Base-by-base conservation (phyloP, 1,284 basidiomycete genomes). In the Inonotus hispidus region DNA sequence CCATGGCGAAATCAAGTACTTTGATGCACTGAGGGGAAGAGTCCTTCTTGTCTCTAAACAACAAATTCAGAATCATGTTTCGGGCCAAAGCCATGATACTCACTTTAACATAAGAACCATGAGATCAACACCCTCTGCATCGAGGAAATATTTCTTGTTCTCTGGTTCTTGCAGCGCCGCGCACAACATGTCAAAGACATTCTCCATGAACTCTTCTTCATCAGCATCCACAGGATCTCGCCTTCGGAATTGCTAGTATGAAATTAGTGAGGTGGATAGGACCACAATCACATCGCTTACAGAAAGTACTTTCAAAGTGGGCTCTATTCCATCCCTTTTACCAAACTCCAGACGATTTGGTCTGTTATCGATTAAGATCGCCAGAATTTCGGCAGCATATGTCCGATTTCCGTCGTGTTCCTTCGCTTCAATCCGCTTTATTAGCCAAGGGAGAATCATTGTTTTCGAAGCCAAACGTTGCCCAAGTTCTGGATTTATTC, bases 41-140 rank as follows among this genome's bases (percentile, higher is more conserved):
- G 61, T 91, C 81, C 66, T 82, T 82, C 71, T 94, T 97, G 66
- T 92, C 90, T 72, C 93, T 95, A 68, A 5, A 41, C 8, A 16
- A 7, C 2, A 23, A 53, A 58, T 27, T 60, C 66, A 46, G 64
- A 56, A 62, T 62, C 54, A 27, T 56, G 52, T 2, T 29, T 2
- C 11, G 23, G 3, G 46, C 23, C 41, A 29, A 6, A 11, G 21
- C 47, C 7, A 29, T 35, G 32, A 27, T 29, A 74, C 85, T 52
- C 67, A 95, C 92, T 90, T 95, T 86, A 98, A 92, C 79, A 98
- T 90, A 63, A 98, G 78, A 21, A 97, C 83, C 95, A 99, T 98
- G 25, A 99, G 80, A 68, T 99, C 97, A 11, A 95, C 85, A 1
- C 97, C 97, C 72, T 99, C 97, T 10, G 87, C 88, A n/a, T 87